Conservation (phyloP, 306 rosid species). For the Gillenia trifoliata region DNA sequence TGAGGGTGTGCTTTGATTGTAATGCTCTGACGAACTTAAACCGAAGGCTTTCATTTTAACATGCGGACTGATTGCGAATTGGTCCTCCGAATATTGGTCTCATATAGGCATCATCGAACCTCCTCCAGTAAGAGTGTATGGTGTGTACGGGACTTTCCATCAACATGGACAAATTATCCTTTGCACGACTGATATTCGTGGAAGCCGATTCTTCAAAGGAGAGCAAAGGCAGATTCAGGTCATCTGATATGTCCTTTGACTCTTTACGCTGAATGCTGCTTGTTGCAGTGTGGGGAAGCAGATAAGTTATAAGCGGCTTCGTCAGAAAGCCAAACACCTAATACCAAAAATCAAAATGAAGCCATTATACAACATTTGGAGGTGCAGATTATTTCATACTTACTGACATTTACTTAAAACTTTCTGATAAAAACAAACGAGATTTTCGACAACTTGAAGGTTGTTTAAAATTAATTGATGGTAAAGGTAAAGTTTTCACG, state of each 20-base stretch:
- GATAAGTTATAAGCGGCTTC: slow-evolving; percentile 60
- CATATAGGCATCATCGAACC: slow-evolving; percentile 80
- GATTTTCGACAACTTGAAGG: neutral
- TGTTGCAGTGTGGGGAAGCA: slow-evolving; percentile 43
- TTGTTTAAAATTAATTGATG: too few relatives aligned
- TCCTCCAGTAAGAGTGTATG: slow-evolving; percentile 77
- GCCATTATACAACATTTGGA: neutral
- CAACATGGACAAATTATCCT: slow-evolving; percentile 66
- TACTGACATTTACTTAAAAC: neutral
- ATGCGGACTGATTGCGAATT: neutral
- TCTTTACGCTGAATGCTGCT: slow-evolving; percentile 20
- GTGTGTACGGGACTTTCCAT: slow-evolving; percentile 77
- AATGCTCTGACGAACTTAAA: neutral
- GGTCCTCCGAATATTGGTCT: slow-evolving; percentile 93
- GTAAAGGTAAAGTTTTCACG: too few relatives aligned
- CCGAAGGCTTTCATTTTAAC: slow-evolving; percentile 22
- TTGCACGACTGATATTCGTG: slow-evolving; percentile 64
- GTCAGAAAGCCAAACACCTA: slow-evolving; percentile 82
- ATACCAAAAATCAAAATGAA: neutral
- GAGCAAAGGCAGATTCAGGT: slow-evolving; percentile 58
- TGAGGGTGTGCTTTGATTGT: neutral
- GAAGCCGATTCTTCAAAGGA: slow-evolving; percentile 64
- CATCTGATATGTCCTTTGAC: slow-evolving; percentile 30
- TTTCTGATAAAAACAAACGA: neutral
- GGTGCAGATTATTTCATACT: neutral